Base-by-base conservation (phyloP, 1,284 basidiomycete genomes). In the Cutaneotrichosporon cutaneum region DNA sequence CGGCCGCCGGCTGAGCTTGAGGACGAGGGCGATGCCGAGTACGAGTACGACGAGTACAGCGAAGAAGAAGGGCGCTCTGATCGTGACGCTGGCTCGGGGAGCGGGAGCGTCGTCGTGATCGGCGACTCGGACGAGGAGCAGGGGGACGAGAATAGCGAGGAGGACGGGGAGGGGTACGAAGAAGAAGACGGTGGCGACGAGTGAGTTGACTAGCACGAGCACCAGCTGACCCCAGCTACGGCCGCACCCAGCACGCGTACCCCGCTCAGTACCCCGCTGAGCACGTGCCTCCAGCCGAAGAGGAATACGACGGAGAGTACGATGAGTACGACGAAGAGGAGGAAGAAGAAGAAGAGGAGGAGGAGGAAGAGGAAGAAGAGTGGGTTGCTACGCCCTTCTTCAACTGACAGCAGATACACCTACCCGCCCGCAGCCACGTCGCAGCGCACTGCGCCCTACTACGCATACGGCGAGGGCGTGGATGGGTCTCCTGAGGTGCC, bases 111-210 rank as follows among this genome's bases (percentile, higher is more conserved):
- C 13, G 35, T 50, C 27, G 47, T 44, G 16, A 44, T 61, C 16
- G 60, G 24, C 33, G 57, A 62, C 30, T 33, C 54, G 18, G 58
- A 61, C 33, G 53, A 61, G 22, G 35, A 27, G 18, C 14, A 14
- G 4, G 22, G 21, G 45, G 45, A 54, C 53, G 53, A 61, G 36
- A 21, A 62, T 7, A 60, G 57, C 13, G 51, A 54, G 56, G 53
- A 61, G 36, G 26, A 62, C 11, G 63, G 57, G 18, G 51, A 51
- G 36, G 58, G 54, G n/a, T 16, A 54, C 27, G 33, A 36, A n/a
- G 52, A 24, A 22, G 16, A 54, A 4, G 33, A 54, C 6, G 52
- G 3, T 42, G 39, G 39, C 18, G 39, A 42, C 3, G 39, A 18
- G 39, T 42, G 39, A 42, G 39, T 42, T 18, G 18, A n/a, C 7